These are phyloP conservation scores for Penicillium arizonense DNA, from an alignment of 495 filamentous ascomycete species.

Conservation along the genomic window DNA sequence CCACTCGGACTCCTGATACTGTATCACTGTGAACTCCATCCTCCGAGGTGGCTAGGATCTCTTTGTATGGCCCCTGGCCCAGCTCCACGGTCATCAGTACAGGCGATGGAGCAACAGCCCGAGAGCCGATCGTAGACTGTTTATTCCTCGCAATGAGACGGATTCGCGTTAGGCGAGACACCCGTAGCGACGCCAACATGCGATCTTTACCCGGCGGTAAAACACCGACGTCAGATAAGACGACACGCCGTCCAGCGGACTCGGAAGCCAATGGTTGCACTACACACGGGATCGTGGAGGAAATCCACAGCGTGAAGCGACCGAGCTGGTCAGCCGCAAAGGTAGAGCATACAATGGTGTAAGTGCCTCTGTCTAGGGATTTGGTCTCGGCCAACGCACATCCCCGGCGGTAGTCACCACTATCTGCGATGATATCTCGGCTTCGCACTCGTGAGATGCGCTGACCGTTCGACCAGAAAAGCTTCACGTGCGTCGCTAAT, in stretches of 20 bases:
- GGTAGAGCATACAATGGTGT: slow-evolving; percentile 85
- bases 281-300: slow-evolving; percentile 51
- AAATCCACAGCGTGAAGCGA: slow-evolving; percentile 71
- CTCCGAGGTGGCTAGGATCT: slow-evolving; percentile 56
- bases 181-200: slow-evolving; percentile 50
- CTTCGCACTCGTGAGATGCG: slow-evolving; percentile 65
- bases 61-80: slow-evolving; percentile 65
- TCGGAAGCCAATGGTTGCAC: slow-evolving; percentile 60
- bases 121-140: slow-evolving; percentile 34
- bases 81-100: slow-evolving; percentile 64
- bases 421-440: slow-evolving; percentile 75
- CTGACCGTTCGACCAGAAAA: slow-evolving; percentile 73
- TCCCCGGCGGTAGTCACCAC: slow-evolving; percentile 80
- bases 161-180: slow-evolving; percentile 56
- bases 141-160: slow-evolving; percentile 51
- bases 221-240: slow-evolving; percentile 46
- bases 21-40: slow-evolving; percentile 68
- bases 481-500: slow-evolving; percentile 76
- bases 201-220: slow-evolving; percentile 51
- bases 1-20: slow-evolving; percentile 63
- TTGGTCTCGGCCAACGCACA: slow-evolving; percentile 65
- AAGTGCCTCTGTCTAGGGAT: slow-evolving; percentile 61
- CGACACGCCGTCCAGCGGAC: slow-evolving; percentile 64
- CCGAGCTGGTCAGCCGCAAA: slow-evolving; percentile 77
- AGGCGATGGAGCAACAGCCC: slow-evolving; percentile 47